A percentile compares a stretch with the other conserved stretches of the same genome.
Evolutionary conservation across 2,329 filamentous ascomycete species (phyloP).

Genomic region (Venturia oleaginea): DNA sequence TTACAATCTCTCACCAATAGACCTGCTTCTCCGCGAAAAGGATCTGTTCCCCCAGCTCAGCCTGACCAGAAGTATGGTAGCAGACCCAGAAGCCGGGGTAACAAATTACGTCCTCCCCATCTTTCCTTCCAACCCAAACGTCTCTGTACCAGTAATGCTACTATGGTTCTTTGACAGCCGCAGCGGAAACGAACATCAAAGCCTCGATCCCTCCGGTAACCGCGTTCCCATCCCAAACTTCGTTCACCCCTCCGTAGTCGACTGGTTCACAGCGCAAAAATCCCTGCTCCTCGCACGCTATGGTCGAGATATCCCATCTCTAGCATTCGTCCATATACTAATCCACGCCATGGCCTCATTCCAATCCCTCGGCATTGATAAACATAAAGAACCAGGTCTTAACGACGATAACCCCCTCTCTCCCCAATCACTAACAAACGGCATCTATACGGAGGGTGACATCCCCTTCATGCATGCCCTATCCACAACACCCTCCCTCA

Average conservation of each 20-base stretch:
- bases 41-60: conserved; percentile 22
- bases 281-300: conserved; percentile 23
- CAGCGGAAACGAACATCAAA: conserved; percentile 46
- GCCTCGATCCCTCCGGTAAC: conserved; percentile 22
- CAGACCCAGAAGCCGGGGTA: conserved; percentile 30
- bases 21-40: conserved; percentile 34
- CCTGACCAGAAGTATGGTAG: conserved; percentile 37
- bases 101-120: conserved; percentile 49
- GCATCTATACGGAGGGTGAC: conserved; percentile 41
- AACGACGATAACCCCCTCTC: conserved; percentile 35
- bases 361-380: conserved; percentile 34
- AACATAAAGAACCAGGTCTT: conserved; percentile 37
- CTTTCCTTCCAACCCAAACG: conserved; percentile 41
- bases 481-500: conserved; percentile 43
- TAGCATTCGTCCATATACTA: conserved; percentile 50
- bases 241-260: conserved; percentile 35
- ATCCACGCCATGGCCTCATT: conserved; percentile 33
- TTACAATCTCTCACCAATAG: conserved; percentile 45
- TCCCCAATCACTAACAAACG: conserved; percentile 33
- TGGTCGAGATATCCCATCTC: conserved; percentile 34
- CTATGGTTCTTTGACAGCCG: conserved; percentile 67
- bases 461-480: conserved; percentile 55
- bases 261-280: conserved; percentile 37
- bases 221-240: conserved; percentile 31
- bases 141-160: conserved; percentile 39